Evolutionary conservation across 1,139 yeast species (phyloP), one percentile per base, ranked within the genome.

Genomic region (Yamadazyma dendronema): DNA sequence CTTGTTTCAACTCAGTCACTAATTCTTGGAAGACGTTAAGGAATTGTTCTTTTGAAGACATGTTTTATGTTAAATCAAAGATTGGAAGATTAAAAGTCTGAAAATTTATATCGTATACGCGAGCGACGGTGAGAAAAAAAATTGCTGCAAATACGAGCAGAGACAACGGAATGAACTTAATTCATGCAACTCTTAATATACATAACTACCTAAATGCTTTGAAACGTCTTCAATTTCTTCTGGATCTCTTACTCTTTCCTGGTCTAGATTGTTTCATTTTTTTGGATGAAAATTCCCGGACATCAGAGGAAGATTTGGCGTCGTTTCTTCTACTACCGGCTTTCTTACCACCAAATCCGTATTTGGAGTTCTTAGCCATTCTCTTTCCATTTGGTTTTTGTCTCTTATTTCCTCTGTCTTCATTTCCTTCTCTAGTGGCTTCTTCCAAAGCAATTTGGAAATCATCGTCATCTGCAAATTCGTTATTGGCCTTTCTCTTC

Each of bases 361-460:
- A 71, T 62, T 83, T 84, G 39, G 82, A 53, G 52, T 87, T 77
- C 69, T 86, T 86, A 38, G 44, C 89, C 53, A 67, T 44, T 53
- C 76, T 59, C 63, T 84, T 84, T 17, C 77, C 67, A 54, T 81
- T 82, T 38, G 84, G 79, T 59, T 74, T 78, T 33, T 64, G 60
- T 61, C 73, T 63, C 58, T 70, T 72, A 46, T 57, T 57, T 26
- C 58, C 59, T 31, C 59, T 59, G 30, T 63, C 56, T 38, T 63
- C 65, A 6, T 27, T 17, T 41, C 65, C 62, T 42, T 67, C 75
- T 37, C 61, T 60, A n/a, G 85, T 76, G 33, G 90, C 90, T 61
- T 90, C 97, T 64, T 90, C 97, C 47, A 92, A 77, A 29, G 96
- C 97, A 53, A 92, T 73, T 47, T 76, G 73, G 56, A 78, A 73